These are phyloP conservation scores for Clarireedia monteithiana DNA, from an alignment of 2,329 filamentous ascomycete genomes.

Conservation along the genomic window DNA sequence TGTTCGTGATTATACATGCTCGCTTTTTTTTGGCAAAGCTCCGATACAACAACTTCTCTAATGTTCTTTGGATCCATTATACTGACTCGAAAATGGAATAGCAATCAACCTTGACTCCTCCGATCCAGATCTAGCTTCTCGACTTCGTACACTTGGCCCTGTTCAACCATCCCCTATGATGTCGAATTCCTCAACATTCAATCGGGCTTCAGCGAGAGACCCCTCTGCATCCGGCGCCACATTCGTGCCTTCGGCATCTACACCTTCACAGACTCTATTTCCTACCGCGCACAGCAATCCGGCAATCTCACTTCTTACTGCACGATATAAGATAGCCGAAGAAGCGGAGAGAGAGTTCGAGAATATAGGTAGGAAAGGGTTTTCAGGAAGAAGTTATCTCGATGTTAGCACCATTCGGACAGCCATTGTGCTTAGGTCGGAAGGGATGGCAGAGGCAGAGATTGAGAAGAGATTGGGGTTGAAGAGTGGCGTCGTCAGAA, in stretches of 20 bases:
- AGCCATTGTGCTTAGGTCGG: constrained; percentile 39
- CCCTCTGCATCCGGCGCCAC: constrained; percentile 4
- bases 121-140: constrained; percentile 17
- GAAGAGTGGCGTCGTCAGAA: constrained; percentile 35
- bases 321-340: constrained; percentile 53
- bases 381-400: constrained; percentile 36
- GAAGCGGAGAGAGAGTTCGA: constrained; percentile 50
- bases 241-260: constrained; percentile 19
- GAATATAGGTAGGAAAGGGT: constrained; percentile 28
- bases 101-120: constrained; percentile 10
- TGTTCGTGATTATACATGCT: not conserved
- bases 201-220: not conserved
- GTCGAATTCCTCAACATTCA: constrained; percentile 25
- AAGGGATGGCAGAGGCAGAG: constrained; percentile 15
- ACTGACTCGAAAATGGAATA: constrained; percentile 2
- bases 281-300: constrained; percentile 17
- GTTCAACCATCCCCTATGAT: constrained; percentile 24
- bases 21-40: not conserved
- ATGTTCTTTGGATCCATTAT: not conserved
- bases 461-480: constrained; percentile 36
- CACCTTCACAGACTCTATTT: constrained; percentile 20
- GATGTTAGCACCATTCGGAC: constrained; percentile 43
- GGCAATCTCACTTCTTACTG: constrained; percentile 22
- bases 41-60: not conserved
- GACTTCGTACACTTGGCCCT: constrained; percentile 23